Percentiles rank a stretch among this genome's conserved stretches.
These are phyloP conservation scores for Pyrus betulifolia DNA, from an alignment of 306 rosid species.

Conservation along the genomic window DNA sequence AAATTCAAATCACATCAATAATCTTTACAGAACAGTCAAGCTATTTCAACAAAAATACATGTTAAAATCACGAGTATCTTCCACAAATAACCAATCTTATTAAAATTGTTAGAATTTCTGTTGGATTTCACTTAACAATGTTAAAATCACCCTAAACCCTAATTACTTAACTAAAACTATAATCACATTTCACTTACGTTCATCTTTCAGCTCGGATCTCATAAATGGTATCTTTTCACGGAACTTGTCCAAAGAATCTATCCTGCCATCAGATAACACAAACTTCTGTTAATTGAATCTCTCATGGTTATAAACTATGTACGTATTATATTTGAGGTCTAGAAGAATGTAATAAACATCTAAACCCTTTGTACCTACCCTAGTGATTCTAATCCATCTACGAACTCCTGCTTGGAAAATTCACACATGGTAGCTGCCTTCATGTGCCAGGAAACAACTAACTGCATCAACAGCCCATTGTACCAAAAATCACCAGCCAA, in stretches of 20 bases:
- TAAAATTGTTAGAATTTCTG: no score
- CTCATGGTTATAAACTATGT: background rate
- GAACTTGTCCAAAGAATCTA: constrained; percentile 89
- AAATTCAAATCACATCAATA: background rate
- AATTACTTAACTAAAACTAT: background rate
- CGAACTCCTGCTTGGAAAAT: constrained; percentile 89
- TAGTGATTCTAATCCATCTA: constrained; percentile 77
- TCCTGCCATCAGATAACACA: constrained; percentile 50
- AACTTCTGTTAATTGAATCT: constrained; percentile 1
- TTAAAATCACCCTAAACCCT: no score
- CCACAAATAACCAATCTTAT: background rate
- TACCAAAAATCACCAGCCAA: constrained; percentile 2
- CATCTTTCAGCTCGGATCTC: constrained; percentile 94
- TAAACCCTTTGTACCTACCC: constrained; percentile 45
- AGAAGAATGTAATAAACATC: background rate
- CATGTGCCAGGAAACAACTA: constrained; percentile 99
- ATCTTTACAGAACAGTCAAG: background rate
- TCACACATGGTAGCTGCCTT: constrained; percentile 99
- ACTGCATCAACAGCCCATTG: constrained; percentile 45
- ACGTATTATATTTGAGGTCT: background rate
- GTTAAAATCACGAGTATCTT: background rate
- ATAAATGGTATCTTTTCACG: constrained; percentile 79
- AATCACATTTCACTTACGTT: constrained; percentile 46
- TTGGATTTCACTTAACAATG: no score
- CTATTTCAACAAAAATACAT: background rate